Evolutionary conservation across 345 rosid species (phyloP).

Genomic region (Syzygium oleosum): DNA sequence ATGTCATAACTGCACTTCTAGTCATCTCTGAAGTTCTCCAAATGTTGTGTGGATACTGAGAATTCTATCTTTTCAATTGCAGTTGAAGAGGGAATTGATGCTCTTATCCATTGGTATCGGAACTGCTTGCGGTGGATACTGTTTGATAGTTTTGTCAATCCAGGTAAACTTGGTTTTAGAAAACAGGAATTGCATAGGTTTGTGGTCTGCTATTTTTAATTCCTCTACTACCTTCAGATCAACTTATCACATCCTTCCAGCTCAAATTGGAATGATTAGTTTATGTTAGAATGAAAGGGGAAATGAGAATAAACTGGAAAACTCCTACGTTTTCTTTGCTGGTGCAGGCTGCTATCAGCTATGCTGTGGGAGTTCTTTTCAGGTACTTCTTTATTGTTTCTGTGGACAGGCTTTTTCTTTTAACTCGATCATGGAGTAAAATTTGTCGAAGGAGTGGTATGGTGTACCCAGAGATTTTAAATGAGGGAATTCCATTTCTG

Average conservation of each 20-base stretch:
- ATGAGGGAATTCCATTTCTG: not conserved
- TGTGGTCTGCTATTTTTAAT: not conserved
- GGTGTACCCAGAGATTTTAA: not conserved
- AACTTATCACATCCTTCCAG: not conserved
- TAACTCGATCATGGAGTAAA: not conserved
- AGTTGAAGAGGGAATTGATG: constrained; percentile 78
- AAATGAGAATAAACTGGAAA: not conserved
- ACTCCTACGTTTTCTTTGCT: not conserved
- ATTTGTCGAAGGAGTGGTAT: not conserved
- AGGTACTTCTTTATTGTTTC: constrained; percentile 36
- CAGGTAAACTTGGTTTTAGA: constrained; percentile 40
- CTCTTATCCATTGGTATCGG: constrained; percentile 75
- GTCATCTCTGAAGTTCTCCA: not conserved
- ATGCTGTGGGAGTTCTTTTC: constrained; percentile 75
- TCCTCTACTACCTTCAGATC: not conserved
- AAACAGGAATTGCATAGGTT: not conserved
- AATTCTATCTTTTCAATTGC: constrained; percentile 16
- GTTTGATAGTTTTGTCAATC: constrained; percentile 56
- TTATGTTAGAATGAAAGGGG: not conserved
- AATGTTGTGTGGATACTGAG: not conserved
- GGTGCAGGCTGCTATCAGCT: constrained; percentile 76
- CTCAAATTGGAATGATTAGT: not conserved
- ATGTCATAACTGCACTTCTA: not conserved
- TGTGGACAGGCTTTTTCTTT: not conserved
- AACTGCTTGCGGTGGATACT: constrained; percentile 68